phyloP scores from a whole-genome alignment of 352 stramenopile species.

The Globisporangium paddicum region DNA sequence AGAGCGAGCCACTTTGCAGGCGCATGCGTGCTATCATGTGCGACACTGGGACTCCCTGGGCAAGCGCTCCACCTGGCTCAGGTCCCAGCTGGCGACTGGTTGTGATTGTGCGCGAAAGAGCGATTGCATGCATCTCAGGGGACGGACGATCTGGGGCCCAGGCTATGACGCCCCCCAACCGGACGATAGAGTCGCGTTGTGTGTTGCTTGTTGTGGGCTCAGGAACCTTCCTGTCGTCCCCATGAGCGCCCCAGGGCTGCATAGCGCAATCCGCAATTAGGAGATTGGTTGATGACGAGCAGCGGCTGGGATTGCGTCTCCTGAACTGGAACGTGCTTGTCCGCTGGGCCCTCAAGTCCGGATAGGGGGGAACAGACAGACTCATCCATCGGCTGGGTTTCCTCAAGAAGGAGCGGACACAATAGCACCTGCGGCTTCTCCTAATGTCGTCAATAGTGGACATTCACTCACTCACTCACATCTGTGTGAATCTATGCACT shows the following conservation, averaged over 20 bases:
- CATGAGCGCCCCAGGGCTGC: too few species aligned
- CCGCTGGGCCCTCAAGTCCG: too few species aligned
- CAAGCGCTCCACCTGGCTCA: background rate
- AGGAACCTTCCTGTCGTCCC: background rate
- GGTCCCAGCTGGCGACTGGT: background rate
- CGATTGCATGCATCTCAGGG: background rate
- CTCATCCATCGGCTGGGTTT: background rate
- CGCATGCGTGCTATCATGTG: background rate
- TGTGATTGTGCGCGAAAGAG: slow-evolving; percentile 1
- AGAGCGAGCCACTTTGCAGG: background rate
- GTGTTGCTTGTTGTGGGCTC: background rate
- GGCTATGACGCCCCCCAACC: background rate
- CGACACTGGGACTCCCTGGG: background rate
- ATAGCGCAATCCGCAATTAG: too few species aligned
- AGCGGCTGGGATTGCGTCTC: background rate
- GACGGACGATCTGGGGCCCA: background rate
- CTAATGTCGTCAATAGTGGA: background rate
- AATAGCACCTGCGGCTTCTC: background rate
- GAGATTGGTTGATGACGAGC: too few species aligned
- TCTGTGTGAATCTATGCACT: background rate
- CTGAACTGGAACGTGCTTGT: too few species aligned
- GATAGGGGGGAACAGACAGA: background rate
- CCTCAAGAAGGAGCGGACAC: background rate
- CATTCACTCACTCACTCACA: slow-evolving; percentile 3
- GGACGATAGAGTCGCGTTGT: slow-evolving; percentile 6